Base-by-base conservation (phyloP, 345 rosid genomes). In the Salix brachista region DNA sequence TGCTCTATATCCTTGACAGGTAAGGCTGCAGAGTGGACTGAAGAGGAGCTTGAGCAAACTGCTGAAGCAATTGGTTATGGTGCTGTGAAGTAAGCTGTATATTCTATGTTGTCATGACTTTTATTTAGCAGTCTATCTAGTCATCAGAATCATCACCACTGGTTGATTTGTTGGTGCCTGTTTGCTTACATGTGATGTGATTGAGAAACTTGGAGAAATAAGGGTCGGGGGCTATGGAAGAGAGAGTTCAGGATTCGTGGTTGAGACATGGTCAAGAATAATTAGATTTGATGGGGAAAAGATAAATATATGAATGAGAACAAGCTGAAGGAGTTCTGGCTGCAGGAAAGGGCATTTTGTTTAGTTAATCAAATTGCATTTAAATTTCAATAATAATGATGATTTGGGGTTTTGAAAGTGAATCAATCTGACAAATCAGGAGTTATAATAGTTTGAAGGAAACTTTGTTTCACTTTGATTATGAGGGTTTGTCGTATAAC, bases 61-160 rank as follows among this genome's bases (percentile, higher is more conserved):
- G 97, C 98, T 11, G 94, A 92, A 84, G 99, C 98, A 65, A 81
- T 93, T 80, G 99, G 98, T 79, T 96, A 96, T 83, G 97, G 99
- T 80, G 99, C 99, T 56, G 87, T 93, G 39, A 96, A 93, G 99
- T 96, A 87, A 93, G 96, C 75, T 76, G 13, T 62, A 70, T 54
- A 19, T 75, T 1, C n/a, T 72, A 54, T 48, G 14, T 48, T 37
- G 64, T 25, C 9, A 28, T 46, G 6, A 12, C 46, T 71, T 30
- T 39, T 36, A 23, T 50, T n/a, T 46, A 32, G 30, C 6, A 16
- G 52, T 48, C 8, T 28, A 36, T 25, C 9, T 19, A 66, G 64
- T 3, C 23, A 13, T 52, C 26, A 25, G 65, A 9, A 12, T 65
- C 17, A 75, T 41, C 37, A 36, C 17, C 12, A 64, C 36, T 65